Evolutionary conservation across 2,329 filamentous ascomycete species (phyloP).

Genomic region (Dothideomycetes sp.): DNA sequence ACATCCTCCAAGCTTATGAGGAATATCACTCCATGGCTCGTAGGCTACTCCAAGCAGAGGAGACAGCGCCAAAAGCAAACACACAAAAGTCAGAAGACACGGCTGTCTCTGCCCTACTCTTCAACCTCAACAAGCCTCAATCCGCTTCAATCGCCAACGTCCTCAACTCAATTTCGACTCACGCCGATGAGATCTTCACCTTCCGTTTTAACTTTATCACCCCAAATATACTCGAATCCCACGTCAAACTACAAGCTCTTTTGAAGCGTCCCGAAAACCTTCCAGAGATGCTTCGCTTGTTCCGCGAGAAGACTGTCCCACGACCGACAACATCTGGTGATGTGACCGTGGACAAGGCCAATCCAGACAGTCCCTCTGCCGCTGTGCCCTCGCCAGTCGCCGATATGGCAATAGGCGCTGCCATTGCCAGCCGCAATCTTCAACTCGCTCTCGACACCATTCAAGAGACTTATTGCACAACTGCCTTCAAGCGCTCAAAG

Average conservation of each 20-base stretch:
- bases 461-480: slow-evolving; percentile 57
- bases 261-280: slow-evolving; percentile 67
- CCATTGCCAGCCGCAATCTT: slow-evolving; percentile 71
- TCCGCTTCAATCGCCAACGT: slow-evolving; percentile 27
- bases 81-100: slow-evolving; percentile 22
- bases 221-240: slow-evolving; percentile 59
- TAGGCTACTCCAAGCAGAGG: slow-evolving; percentile 28
- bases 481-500: slow-evolving; percentile 59
- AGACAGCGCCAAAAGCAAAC: slow-evolving; percentile 5
- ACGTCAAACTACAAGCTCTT: slow-evolving; percentile 66
- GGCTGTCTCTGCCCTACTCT: slow-evolving; percentile 48
- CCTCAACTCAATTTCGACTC: slow-evolving; percentile 39
- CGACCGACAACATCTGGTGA: slow-evolving; percentile 39
- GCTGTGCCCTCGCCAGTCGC: slow-evolving; percentile 66
- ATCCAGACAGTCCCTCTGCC: slow-evolving; percentile 51
- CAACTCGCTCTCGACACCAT: slow-evolving; percentile 68
- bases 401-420: slow-evolving; percentile 64
- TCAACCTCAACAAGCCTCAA: slow-evolving; percentile 32
- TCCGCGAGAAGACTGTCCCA: slow-evolving; percentile 73
- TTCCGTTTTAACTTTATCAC: slow-evolving; percentile 75
- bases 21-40: slow-evolving; percentile 10
- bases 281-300: slow-evolving; percentile 70
- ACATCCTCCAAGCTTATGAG: slow-evolving; percentile 9
- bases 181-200: slow-evolving; percentile 60
- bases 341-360: slow-evolving; percentile 52